Base-by-base conservation (phyloP, 495 filamentous ascomycete genomes). In the Annulohypoxylon bovei region DNA sequence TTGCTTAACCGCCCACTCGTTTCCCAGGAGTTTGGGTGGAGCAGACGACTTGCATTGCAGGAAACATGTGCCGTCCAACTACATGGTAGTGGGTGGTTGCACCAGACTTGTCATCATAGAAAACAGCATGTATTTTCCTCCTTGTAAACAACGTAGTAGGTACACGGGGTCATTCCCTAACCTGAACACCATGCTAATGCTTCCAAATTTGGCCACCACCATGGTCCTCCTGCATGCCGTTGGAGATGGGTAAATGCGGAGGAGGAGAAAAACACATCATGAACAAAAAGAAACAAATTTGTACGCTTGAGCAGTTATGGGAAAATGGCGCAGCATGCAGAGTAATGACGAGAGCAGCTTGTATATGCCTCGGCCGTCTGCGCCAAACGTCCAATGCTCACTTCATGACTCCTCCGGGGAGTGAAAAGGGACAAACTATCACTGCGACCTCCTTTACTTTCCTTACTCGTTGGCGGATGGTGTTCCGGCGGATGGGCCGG, bases 141-240 rank as follows among this genome's bases (percentile, higher is more conserved):
- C 62, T 27, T 59, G 63, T 67, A 28, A 59, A 59, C 54, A 37
- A 20, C 6, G 7, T 16, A n/a, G 25, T 35, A 52, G 22, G 59
- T 32, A 68, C 40, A 52, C 44, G 11, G 16, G 23, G 28, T 32
- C 9, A 35, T 42, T 60, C 58, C 42, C 40, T 16, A 30, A 62
- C 64, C 64, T 56, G 30, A 68, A 72, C 69, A 35, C 69, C 69
- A 35, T 65, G 64, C 69, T 53, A 22, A 72, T 72, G 69, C 64
- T 72, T 59, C 63, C 69, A 54, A 63, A 53, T 71, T 62, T 62
- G 62, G 68, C 58, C 42, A 47, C 35, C 20, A 22, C 35, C 62
- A 25, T 42, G 49, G 30, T 59, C 53, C 11, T 54, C 18, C 64
- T 39, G 14, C 39, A 39, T 44, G 44, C 53, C 37, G 23, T 56